Evolutionary conservation across 345 rosid genomes (phyloP), one percentile per base, ranked within the genome.

Genomic region (Excoecaria agallocha): DNA sequence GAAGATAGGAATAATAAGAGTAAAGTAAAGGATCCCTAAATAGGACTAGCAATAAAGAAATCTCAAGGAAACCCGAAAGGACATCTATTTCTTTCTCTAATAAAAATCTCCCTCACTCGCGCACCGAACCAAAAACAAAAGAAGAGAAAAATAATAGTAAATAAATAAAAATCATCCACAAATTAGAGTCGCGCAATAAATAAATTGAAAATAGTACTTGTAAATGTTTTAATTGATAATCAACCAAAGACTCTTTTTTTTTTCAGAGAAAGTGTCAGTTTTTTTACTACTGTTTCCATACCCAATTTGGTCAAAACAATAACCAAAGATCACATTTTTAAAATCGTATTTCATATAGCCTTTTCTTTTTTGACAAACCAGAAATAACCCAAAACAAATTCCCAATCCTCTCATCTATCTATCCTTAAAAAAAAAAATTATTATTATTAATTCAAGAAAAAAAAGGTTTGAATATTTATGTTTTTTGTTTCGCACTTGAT

Each of bases 131-230:
- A 73, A 63, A 79, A 74, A 67, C 24, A 54, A 57, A 74, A 78
- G 20, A 54, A 70, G 24, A 49, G 8, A 68, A 49, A 66, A 67
- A 69, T 22, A 39, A 62, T n/a, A 49, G 58, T 63, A 52, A 49
- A 63, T 62, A 81, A 80, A 77, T 57, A 50, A 82, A 76, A 75
- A 45, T 71, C 78, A 69, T 51, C 49, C 74, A 73, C 75, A 79
- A 81, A 78, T 71, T 78, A 82, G 66, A 82, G 77, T 52, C 77
- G 12, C 59, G 78, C 80, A 51, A 72, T 78, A 78, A 85, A 79
- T 78, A 78, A 80, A 70, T 69, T 20, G 39, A 46, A 76, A 59
- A 77, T 79, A 72, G 49, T 8, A 72, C 73, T 68, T 30, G 65
- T 72, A 67, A 69, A 50, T 45, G 55, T 57, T 73, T 52, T 68